These are phyloP conservation scores for Ceratocystis harringtonii DNA, from an alignment of 2,329 filamentous ascomycete species.

Conservation along the genomic window DNA sequence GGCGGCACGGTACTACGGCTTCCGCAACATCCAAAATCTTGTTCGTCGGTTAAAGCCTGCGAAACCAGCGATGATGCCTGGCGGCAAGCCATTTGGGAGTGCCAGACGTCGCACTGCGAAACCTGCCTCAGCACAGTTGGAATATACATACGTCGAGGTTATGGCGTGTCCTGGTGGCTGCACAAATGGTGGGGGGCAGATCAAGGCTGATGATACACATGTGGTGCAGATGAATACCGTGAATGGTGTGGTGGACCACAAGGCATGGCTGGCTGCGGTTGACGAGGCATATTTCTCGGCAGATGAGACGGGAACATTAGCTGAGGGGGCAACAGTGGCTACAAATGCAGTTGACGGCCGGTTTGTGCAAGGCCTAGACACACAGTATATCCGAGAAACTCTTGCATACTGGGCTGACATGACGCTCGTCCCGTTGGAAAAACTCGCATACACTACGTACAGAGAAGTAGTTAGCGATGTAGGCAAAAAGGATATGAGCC, in stretches of 20 bases:
- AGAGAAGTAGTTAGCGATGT: conserved; percentile 90
- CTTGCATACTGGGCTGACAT: conserved; percentile 61
- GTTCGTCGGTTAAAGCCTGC: conserved; percentile 82
- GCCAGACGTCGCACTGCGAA: conserved; percentile 28
- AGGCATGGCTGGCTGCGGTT: conserved; percentile 65
- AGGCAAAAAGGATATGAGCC: conserved; percentile 54
- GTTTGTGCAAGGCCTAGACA: conserved; percentile 50
- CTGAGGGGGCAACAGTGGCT: not conserved
- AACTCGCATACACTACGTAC: conserved; percentile 71
- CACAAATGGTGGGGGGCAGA: conserved; percentile 91
- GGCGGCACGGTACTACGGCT: conserved; percentile 87
- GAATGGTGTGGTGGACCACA: conserved; percentile 61
- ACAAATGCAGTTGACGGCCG: conserved; percentile 25
- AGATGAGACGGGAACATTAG: conserved; percentile 32
- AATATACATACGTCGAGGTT: conserved; percentile 91
- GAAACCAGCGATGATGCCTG: conserved; percentile 62
- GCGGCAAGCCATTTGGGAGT: conserved; percentile 46
- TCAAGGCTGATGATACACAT: conserved; percentile 71
- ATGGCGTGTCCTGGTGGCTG: conserved; percentile 99
- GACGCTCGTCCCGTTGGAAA: conserved; percentile 55
- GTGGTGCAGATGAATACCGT: conserved; percentile 33
- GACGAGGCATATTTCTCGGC: conserved; percentile 85
- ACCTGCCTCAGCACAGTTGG: conserved; percentile 32
- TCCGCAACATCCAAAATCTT: conserved; percentile 95
- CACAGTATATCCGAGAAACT: conserved; percentile 48